These are phyloP conservation scores for Sergeia podlipaevii DNA, from an alignment of 208 protist genomes.

Conservation along the genomic window DNA sequence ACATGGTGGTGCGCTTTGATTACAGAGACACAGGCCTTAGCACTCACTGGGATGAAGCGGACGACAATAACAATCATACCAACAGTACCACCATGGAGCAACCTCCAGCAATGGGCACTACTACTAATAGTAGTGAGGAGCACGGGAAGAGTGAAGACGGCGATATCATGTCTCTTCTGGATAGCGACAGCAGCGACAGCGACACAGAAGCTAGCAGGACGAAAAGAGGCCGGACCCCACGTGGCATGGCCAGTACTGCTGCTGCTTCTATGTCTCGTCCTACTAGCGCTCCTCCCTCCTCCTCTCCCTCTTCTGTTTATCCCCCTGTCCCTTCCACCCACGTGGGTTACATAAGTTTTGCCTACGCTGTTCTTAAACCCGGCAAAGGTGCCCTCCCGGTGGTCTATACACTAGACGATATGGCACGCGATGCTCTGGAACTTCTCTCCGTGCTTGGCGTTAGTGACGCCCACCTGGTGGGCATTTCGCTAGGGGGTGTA, in stretches of 20 bases:
- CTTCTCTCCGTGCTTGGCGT: conserved; percentile 47
- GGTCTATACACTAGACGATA: conserved; percentile 51
- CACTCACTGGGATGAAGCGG: conserved; percentile 71
- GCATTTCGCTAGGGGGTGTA: conserved; percentile 69
- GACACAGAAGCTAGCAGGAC: too few relatives aligned
- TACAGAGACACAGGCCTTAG: conserved; percentile 69
- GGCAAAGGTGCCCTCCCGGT: conserved; percentile 26
- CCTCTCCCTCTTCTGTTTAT: not conserved
- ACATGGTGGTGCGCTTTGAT: conserved; percentile 71
- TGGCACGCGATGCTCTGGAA: conserved; percentile 59
- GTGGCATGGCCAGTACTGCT: too few relatives aligned
- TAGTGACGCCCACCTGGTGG: conserved; percentile 42
- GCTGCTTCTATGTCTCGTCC: too few relatives aligned
- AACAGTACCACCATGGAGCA: not conserved
- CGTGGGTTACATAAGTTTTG: conserved; percentile 9
- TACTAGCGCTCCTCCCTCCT: too few relatives aligned
- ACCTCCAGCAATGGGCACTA: not conserved
- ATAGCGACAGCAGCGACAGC: not conserved
- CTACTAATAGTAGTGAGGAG: not conserved
- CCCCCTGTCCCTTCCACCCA: too few relatives aligned
- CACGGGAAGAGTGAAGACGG: not conserved
- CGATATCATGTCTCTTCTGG: not conserved
- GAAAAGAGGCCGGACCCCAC: too few relatives aligned
- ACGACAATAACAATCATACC: not conserved
- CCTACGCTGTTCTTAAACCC: conserved; percentile 23